Conservation (phyloP, 352 stramenopile species). For the Globisporangium recalcitrans region DNA sequence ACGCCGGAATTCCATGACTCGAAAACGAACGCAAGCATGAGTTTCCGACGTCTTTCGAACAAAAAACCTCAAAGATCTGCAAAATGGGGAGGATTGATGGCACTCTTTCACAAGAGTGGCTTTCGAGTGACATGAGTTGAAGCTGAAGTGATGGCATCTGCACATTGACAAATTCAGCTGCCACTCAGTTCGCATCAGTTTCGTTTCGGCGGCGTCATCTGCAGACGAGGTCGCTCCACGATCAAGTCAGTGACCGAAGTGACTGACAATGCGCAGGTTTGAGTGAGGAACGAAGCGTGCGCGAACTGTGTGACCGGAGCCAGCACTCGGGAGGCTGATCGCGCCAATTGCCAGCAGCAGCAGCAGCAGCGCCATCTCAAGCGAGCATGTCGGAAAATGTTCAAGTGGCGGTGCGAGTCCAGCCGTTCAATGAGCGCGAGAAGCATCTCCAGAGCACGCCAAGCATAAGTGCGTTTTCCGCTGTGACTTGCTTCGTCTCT, state of each 20-base stretch:
- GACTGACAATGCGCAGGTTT: neutral
- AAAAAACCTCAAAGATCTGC: neutral
- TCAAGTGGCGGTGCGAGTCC: slow-evolving; percentile 76
- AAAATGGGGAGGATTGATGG: no score
- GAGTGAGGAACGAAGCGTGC: neutral
- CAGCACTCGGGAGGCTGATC: neutral
- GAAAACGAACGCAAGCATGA: no score
- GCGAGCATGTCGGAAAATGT: slow-evolving; percentile 73
- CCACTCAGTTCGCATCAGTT: neutral
- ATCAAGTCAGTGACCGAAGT: neutral
- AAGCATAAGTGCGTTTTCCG: slow-evolving; percentile 49
- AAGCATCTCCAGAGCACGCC: slow-evolving; percentile 61
- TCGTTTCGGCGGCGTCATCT: neutral
- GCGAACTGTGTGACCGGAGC: neutral
- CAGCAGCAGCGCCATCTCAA: neutral
- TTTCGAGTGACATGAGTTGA: neutral
- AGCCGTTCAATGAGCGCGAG: slow-evolving; percentile 80
- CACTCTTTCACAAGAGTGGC: slow-evolving; percentile 4
- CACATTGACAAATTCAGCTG: neutral
- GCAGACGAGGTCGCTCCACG: neutral
- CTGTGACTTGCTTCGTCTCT: slow-evolving; percentile 19
- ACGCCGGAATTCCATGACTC: neutral
- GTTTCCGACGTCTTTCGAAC: no score
- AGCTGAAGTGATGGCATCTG: neutral
- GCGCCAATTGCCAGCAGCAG: neutral